These are phyloP conservation scores for Scutellaria baicalensis DNA, from an alignment of 257 asterid species.

Conservation along the genomic window DNA sequence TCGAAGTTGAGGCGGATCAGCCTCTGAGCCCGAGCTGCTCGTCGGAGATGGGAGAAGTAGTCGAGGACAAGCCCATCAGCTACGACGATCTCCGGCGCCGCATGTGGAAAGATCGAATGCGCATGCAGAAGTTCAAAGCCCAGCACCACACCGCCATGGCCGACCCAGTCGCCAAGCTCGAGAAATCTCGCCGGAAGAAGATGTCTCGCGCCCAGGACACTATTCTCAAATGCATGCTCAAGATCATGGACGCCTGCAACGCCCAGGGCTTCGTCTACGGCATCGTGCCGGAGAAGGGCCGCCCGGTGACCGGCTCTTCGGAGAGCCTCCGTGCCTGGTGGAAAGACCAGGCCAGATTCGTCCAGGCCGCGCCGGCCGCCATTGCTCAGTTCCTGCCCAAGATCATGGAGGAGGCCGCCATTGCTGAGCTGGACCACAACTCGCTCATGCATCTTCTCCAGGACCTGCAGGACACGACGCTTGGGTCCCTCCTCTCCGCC, in stretches of 20 bases:
- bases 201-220: constrained; percentile 53
- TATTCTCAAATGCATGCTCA: constrained; percentile 53
- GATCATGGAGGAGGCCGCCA: constrained; percentile 6
- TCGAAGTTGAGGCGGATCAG: neutral
- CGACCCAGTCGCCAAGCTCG: constrained; percentile 9
- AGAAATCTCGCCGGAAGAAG: constrained; percentile 39
- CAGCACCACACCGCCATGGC: neutral
- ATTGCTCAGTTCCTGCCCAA: constrained; percentile 33
- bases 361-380: constrained; percentile 35
- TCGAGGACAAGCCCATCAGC: constrained; percentile 36
- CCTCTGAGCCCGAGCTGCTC: constrained; percentile 19
- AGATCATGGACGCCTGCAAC: constrained; percentile 61
- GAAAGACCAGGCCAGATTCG: constrained; percentile 45
- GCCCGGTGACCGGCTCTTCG: constrained; percentile 41
- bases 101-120: constrained; percentile 49
- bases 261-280: constrained; percentile 73
- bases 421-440: neutral
- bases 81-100: constrained; percentile 45
- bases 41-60: neutral
- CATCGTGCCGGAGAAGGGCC: constrained; percentile 54
- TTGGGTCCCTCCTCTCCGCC: constrained; percentile 56
- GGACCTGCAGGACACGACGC: constrained; percentile 53
- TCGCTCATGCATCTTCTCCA: constrained; percentile 39
- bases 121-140: constrained; percentile 32
- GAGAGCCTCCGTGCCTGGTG: constrained; percentile 68